Evolutionary conservation across 176 grass and related monocot species (phyloP), one percentile per base, ranked within the genome.

Genomic region (Oropetium thomaeum): DNA sequence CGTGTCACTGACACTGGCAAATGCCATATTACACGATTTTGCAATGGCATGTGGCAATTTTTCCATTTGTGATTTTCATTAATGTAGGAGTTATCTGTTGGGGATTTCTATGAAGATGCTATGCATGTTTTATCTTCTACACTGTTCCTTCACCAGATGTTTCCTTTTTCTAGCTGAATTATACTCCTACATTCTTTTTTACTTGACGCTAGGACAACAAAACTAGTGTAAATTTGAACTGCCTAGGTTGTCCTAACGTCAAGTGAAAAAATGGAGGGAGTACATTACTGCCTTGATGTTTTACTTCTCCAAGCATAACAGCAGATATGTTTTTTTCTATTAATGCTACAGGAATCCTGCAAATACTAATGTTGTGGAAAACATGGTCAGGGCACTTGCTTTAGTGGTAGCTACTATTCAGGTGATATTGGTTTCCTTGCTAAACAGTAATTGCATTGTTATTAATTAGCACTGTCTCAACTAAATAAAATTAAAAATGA

Each of bases 311-410:
- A 17, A 19, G 51, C 27, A 58, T 68, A 58, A 41, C 35, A 63
- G 55, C 34, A 74, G 32, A 64, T 28, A 58, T 81, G 9, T 30
- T 55, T 26, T 26, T 41, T 84, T 81, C 53, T 69, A 22, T 71
- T 65, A 39, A 71, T 57, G 17, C 85, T 85, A 71, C 75, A 98
- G 95, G 89, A 86, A 94, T 67, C 89, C 95, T 63, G 84, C 70
- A 44, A 98, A 98, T 82, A 98, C 95, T 63, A 98, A 93, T 94
- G 91, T 98, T n/a, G 91, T 98, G 73, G 89, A 98, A 79, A 98
- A 94, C 68, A 94, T 98, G 48, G 95, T 98, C 64, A 93, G 73
- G 79, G 83, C 95, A 82, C 82, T 98, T 82, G 95, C 95, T 72
- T 77, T 92, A 69, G 95, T 98, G 68, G 95, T 94, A 66, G 86